Conservation (phyloP, 257 asterid genomes). For the Solanum habrochaites region DNA sequence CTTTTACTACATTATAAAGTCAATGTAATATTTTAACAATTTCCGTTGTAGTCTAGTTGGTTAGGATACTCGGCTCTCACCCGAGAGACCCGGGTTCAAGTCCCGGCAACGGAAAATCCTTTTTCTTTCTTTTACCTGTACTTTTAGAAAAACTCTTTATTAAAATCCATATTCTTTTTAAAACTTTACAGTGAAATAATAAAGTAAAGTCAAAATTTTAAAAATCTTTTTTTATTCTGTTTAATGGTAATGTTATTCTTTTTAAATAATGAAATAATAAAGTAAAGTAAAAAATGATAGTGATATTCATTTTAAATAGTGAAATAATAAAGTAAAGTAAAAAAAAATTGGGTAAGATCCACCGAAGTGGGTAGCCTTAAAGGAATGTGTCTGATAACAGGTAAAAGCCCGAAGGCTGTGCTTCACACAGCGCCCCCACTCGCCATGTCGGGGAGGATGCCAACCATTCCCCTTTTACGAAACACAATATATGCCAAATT, state of each 20-base stretch:
- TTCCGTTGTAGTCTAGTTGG: slow-evolving; percentile 98
- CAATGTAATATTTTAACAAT: rapidly evolving
- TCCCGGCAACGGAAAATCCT: slow-evolving; percentile 67
- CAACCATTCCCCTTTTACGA: slow-evolving; percentile 28
- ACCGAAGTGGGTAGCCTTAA: slow-evolving; percentile 20
- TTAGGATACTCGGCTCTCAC: slow-evolving; percentile 99
- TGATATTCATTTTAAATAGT: too few relatives aligned
- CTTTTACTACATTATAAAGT: rapidly evolving
- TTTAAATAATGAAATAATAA: too few relatives aligned
- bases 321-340: too few relatives aligned
- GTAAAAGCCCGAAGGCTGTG: slow-evolving; percentile 15
- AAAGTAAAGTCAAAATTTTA: neutral
- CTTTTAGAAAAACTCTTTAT: too few relatives aligned
- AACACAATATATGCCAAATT: neutral
- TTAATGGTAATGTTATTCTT: too few relatives aligned
- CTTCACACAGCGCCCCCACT: too few relatives aligned
- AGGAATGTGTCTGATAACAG: slow-evolving; percentile 14
- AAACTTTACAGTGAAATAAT: too few relatives aligned
- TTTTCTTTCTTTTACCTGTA: neutral
- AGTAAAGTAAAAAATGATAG: too few relatives aligned
- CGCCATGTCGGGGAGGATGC: slow-evolving; percentile 36
- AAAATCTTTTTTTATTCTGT: too few relatives aligned
- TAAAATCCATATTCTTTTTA: too few relatives aligned
- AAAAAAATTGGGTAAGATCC: slow-evolving; percentile 10
- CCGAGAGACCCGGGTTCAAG: slow-evolving; percentile 96